Base-by-base conservation (phyloP, 23 red algal genomes). In the Gracilaria domingensis region DNA sequence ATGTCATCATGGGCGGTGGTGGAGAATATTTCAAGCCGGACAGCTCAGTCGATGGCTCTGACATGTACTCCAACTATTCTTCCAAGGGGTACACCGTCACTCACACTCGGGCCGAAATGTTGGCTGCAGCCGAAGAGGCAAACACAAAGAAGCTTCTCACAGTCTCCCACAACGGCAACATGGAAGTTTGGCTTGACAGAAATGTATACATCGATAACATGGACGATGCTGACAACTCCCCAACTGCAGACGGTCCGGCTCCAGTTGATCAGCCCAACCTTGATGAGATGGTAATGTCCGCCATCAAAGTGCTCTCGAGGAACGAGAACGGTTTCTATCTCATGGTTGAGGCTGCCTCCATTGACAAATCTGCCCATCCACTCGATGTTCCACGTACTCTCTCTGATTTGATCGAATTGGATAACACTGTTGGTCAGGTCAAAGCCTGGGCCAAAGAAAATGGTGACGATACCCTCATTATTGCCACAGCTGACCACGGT, bases 181-280 rank as follows among this genome's bases (percentile, higher is more conserved):
- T 91, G 87, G 79, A 91, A 38, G 87, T 91, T 8, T 91, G 87
- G 87, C 79, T 91, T 28, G 87, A 91, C 54, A 71, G 87, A n/a
- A 91, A 91, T 40, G 70, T 70, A 12, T 91, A 91, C 74, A 91
- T 32, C n/a, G 87, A 91, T n/a, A 91, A 91, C 54, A 64, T 91
- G 56, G 21, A 91, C 60, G 87, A 80, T 44, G 24, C 55, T 34
- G 38, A 20, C 36, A 91, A 91, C 50, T 69, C 62, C 6, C 87
- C 87, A 0, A 54, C 71, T 32, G 84, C 38, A 48, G 42, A 75
- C 17, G 84, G 84, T 45, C 49, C 62, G 9, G 62, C 84, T 39
- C 84, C 84, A 8, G 42, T 54, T 18, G 59, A 62, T 42, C 86
- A 90, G 73, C 86, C 86, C 69, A 90, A 90, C 86, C 74, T 90